A percentile compares a stretch with the other conserved stretches of the same genome.
phyloP scores from a whole-genome alignment of 2,329 filamentous ascomycete genomes.

The Fusarium scirpi region DNA sequence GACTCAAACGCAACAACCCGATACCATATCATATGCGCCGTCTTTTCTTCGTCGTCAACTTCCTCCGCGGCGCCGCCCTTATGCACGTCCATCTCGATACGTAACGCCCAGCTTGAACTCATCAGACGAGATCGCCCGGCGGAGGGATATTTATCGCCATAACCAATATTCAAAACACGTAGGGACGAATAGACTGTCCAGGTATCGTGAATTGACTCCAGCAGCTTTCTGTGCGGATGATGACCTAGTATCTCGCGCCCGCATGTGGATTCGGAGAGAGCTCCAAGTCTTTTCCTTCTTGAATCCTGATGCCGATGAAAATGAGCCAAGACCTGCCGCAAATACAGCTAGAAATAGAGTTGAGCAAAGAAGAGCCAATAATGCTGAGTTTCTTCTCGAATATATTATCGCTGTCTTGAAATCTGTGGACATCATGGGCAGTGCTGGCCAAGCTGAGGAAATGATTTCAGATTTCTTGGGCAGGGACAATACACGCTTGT shows the following conservation, averaged over 20 bases:
- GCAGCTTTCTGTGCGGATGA: constrained; percentile 71
- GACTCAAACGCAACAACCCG: background rate
- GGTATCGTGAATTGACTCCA: constrained; percentile 80
- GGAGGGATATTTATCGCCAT: constrained; percentile 79
- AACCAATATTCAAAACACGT: constrained; percentile 83
- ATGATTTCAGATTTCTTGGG: constrained; percentile 84
- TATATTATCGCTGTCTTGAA: constrained; percentile 88
- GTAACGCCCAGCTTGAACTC: constrained; percentile 6
- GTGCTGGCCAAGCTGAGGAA: constrained; percentile 81
- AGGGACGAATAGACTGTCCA: constrained; percentile 82
- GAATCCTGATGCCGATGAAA: constrained; percentile 48
- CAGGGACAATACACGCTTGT: constrained; percentile 75
- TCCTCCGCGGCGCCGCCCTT: constrained; percentile 17
- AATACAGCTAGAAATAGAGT: constrained; percentile 5
- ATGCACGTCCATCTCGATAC: constrained; percentile 16
- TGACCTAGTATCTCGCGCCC: constrained; percentile 79
- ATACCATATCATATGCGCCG: constrained; percentile 10
- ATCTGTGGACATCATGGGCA: constrained; percentile 83
- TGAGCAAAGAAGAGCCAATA: constrained; percentile 64
- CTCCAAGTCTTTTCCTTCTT: constrained; percentile 85
- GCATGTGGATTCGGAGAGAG: constrained; percentile 86
- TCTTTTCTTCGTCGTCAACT: constrained; percentile 5
- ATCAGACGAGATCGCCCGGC: constrained; percentile 55
- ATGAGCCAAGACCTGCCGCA: constrained; percentile 6
- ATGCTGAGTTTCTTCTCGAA: constrained; percentile 86